Percentiles rank a stretch among this genome's conserved stretches.
Evolutionary conservation across 768 basidiomycete species (phyloP).

Genomic region (Boletus coccyginus): DNA sequence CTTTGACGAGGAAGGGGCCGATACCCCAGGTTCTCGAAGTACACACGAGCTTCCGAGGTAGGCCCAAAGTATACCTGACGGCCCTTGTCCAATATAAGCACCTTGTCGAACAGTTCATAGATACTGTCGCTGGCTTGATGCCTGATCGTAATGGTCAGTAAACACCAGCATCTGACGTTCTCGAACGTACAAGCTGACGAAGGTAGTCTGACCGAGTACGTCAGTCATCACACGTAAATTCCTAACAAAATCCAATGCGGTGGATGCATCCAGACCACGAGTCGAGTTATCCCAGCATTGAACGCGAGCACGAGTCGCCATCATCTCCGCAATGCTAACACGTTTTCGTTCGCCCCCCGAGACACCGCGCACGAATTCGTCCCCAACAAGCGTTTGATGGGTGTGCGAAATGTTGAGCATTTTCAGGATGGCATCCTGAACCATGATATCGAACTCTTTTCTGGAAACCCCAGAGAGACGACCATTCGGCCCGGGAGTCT

Average conservation of each 20-base stretch:
- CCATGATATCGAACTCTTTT: slow-evolving; percentile 52
- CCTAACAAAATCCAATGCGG: slow-evolving; percentile 83
- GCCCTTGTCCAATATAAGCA: slow-evolving; percentile 78
- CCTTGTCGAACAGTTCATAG: slow-evolving; percentile 82
- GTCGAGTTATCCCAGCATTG: slow-evolving; percentile 87
- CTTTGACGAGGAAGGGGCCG: slow-evolving; percentile 76
- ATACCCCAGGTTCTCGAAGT: slow-evolving; percentile 77
- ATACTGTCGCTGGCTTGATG: slow-evolving; percentile 84
- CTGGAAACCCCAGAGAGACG: slow-evolving; percentile 66
- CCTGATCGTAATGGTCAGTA: slow-evolving; percentile 25
- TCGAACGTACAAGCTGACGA: slow-evolving; percentile 63
- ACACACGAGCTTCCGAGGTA: slow-evolving; percentile 65
- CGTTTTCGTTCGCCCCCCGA: slow-evolving; percentile 81
- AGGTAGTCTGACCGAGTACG: slow-evolving; percentile 73
- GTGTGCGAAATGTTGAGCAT: slow-evolving; percentile 89
- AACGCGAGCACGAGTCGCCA: slow-evolving; percentile 75
- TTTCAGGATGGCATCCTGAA: slow-evolving; percentile 61
- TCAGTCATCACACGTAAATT: slow-evolving; percentile 82
- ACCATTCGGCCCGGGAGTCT: slow-evolving; percentile 71
- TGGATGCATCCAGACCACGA: slow-evolving; percentile 79
- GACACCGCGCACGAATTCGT: slow-evolving; percentile 81
- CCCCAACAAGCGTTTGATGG: slow-evolving; percentile 72
- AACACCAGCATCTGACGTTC: neutral
- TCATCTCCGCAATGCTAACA: slow-evolving; percentile 84
- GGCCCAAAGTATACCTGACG: slow-evolving; percentile 82